Base-by-base conservation (phyloP, 1,284 basidiomycete species). In the Malassezia pachydermatis region DNA sequence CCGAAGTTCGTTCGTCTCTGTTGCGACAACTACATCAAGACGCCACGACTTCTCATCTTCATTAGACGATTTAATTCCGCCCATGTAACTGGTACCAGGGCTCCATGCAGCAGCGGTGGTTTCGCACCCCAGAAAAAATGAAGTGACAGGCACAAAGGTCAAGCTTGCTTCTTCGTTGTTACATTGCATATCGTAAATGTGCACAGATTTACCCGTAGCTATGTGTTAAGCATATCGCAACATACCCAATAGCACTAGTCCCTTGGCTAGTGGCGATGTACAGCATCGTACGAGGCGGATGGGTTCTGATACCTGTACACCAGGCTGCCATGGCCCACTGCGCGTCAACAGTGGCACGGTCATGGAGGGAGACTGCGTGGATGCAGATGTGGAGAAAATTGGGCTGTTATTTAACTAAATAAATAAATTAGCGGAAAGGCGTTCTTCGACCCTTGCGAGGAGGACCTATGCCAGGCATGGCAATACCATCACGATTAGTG, bases 271-370 rank as follows among this genome's bases (percentile, higher is more conserved):
- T 23, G 50, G 50, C 16, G 50, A 33, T 4, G 23, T 28, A 24
- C 50, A 45, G 44, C 50, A 52, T 19, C 39, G 45, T 19, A 52
- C 39, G 13, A 35, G 19, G 7, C n/a, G 13, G 23, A 52, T 38
- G 3, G 33, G 44, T 20, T 39, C 44, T 25, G 29, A n/a, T 3
- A 47, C 33, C 36, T 46, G 20, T 4, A 52, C 14, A 17, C 29
- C 25, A 4, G 50, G 50, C 40, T 47, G 44, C 50, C 44, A 52
- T 9, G 50, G 42, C 27, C 50, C 50, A 2, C 6, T 28, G n/a
- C 44, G 50, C 14, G 27, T 29, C 25, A 28, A 23, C 39, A 43
- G 40, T 5, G 23, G 33, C 6, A 38, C 36, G 8, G 45, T 23
- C 44, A 52, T 52, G 45, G 20, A 24, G 17, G 36, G 24, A 25